These are phyloP conservation scores for Phaeophleospora eucalypticola DNA, from an alignment of 2,329 filamentous ascomycete genomes.

Conservation along the genomic window DNA sequence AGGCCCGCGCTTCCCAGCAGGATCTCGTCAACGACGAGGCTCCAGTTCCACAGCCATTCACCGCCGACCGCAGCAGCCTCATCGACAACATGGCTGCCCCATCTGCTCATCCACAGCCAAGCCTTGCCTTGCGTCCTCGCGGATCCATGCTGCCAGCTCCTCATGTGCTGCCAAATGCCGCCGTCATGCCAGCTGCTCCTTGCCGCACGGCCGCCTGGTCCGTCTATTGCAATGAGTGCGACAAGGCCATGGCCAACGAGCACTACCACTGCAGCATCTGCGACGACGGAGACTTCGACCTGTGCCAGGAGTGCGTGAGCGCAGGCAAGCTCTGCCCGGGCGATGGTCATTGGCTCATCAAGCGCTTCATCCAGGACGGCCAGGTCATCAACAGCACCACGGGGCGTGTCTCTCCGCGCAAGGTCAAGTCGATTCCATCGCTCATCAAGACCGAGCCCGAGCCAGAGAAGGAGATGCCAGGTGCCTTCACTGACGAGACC, in stretches of 20 bases:
- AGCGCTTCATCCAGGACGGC: constrained; percentile 75
- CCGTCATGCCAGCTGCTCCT: too few species aligned
- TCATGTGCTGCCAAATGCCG: too few species aligned
- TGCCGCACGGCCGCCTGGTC: constrained; percentile 55
- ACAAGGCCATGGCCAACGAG: constrained; percentile 68
- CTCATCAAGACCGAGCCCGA: constrained; percentile 28
- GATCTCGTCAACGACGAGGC: constrained; percentile 27
- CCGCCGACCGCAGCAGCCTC: constrained; percentile 23
- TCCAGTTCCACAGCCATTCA: constrained; percentile 40
- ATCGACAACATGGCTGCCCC: constrained; percentile 18
- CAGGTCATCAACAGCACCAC: constrained; percentile 80
- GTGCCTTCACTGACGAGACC: constrained; percentile 43
- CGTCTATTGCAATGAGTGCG: constrained; percentile 92
- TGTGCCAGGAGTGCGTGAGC: constrained; percentile 76
- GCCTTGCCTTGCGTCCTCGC: constrained; percentile 40
- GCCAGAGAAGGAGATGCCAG: constrained; percentile 41
- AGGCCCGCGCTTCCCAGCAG: constrained; percentile 31
- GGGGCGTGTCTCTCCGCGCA: constrained; percentile 59
- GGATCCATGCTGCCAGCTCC: constrained; percentile 26
- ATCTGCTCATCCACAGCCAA: constrained; percentile 18
- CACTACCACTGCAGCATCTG: constrained; percentile 96
- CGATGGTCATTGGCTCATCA: constrained; percentile 87
- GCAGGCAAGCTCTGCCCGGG: constrained; percentile 72
- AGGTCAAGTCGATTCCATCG: constrained; percentile 23
- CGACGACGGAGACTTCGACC: constrained; percentile 88